Conservation (phyloP, 2,329 filamentous ascomycete genomes). For the Aspergillus transmontanensis region DNA sequence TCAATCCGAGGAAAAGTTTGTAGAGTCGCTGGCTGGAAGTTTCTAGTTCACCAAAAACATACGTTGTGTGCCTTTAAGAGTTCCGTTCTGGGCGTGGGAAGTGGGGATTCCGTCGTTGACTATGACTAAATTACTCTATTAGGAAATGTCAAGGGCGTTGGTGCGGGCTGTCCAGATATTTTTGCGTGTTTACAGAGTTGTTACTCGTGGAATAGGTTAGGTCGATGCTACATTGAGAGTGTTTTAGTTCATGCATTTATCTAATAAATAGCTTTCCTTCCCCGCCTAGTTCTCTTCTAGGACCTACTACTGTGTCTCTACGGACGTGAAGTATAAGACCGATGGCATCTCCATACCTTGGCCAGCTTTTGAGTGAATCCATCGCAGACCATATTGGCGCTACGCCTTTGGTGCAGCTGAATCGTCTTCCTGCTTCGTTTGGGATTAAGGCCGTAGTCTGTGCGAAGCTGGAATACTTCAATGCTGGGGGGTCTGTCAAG, state of each 20-base stretch:
- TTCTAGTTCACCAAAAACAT: not conserved
- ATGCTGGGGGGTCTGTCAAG: slow-evolving; percentile 55
- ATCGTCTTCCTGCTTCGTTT: slow-evolving; percentile 67
- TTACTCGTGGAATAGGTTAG: not conserved
- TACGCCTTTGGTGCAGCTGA: slow-evolving; percentile 74
- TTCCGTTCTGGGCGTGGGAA: not conserved
- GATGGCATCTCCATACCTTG: slow-evolving; percentile 22
- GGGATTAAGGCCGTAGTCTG: slow-evolving; percentile 81
- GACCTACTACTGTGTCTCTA: not conserved
- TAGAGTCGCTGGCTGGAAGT: not conserved
- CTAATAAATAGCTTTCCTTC: not conserved
- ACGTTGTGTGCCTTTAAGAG: not conserved
- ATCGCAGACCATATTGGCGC: slow-evolving; percentile 82
- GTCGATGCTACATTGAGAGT: not conserved
- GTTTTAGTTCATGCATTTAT: not conserved
- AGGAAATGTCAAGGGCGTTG: not conserved
- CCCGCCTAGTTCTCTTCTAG: not conserved
- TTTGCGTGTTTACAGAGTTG: not conserved
- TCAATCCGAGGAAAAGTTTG: not conserved
- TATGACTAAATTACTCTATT: not conserved
- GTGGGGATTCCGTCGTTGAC: not conserved
- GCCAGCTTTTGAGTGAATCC: slow-evolving; percentile 51
- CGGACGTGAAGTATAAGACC: not conserved
- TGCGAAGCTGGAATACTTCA: slow-evolving; percentile 78
- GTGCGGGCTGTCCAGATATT: not conserved